A percentile compares a stretch with the other conserved stretches of the same genome.
Evolutionary conservation across 805 yeast genomes (phyloP).

Genomic region (Saccharomyces mikatae): DNA sequence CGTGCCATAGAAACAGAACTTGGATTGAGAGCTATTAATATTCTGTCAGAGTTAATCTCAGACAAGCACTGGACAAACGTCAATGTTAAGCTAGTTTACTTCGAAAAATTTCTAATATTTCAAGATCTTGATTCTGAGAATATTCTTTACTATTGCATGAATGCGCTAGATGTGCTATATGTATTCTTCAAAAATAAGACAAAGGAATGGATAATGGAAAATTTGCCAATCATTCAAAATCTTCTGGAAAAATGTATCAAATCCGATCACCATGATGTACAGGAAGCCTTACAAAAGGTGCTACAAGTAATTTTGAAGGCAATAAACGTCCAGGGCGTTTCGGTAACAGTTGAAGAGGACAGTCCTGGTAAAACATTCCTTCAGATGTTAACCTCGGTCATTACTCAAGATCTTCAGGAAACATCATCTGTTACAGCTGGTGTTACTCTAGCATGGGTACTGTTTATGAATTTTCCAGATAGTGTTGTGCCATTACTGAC

Average conservation of each 20-base stretch:
- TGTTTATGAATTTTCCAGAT: constrained; percentile 66
- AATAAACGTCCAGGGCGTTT: constrained; percentile 39
- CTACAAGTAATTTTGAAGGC: constrained; percentile 62
- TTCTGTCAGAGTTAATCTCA: constrained; percentile 63
- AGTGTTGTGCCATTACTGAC: constrained; percentile 70
- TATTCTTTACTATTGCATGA: constrained; percentile 70
- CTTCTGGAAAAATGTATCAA: constrained; percentile 73
- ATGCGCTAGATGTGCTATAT: constrained; percentile 82
- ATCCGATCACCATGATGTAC: constrained; percentile 79
- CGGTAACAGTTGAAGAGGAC: constrained; percentile 46
- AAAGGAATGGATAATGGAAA: constrained; percentile 69
- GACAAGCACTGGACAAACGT: constrained; percentile 82
- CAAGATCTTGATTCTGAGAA: constrained; percentile 66
- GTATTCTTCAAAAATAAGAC: constrained; percentile 75
- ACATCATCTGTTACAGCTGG: constrained; percentile 82
- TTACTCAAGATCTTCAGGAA: constrained; percentile 67
- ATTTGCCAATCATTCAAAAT: constrained; percentile 59
- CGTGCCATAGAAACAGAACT: constrained; percentile 76
- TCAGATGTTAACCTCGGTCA: constrained; percentile 51
- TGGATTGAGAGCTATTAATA: constrained; percentile 74
- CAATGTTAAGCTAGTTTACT: constrained; percentile 74
- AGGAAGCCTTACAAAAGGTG: constrained; percentile 73
- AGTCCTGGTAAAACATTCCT: constrained; percentile 60
- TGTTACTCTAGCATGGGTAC: constrained; percentile 72
- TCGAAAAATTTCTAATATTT: constrained; percentile 77